Conservation (phyloP, 208 protist genomes). For the Tritrichomonas foetus region DNA sequence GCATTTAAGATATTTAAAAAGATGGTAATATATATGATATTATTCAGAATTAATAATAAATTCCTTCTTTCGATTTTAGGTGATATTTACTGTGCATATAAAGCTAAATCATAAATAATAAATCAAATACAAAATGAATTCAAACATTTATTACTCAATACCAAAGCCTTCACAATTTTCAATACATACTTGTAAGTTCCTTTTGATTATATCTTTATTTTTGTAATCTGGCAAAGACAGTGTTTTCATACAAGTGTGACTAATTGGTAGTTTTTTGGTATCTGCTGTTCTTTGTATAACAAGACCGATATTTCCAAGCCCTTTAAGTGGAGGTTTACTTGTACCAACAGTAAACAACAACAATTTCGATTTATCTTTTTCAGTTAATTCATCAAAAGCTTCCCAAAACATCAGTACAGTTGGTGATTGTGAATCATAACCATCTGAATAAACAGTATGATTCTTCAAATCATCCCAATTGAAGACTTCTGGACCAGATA, state of each 20-base stretch:
- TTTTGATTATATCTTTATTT: conserved; percentile 62
- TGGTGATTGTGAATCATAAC: conserved; percentile 50
- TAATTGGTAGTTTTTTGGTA: conserved; percentile 62
- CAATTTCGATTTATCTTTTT: conserved; percentile 57
- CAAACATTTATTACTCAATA: conserved; percentile 52
- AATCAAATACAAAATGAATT: no score
- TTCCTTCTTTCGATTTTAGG: no score
- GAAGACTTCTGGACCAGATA: background rate
- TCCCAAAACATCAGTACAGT: conserved; percentile 60
- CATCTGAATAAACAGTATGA: conserved; percentile 49
- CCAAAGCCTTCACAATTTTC: conserved; percentile 56
- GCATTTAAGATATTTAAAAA: no score
- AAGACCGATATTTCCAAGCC: background rate
- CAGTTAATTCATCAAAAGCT: conserved; percentile 55
- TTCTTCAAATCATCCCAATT: background rate
- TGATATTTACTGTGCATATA: no score
- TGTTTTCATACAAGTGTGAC: conserved; percentile 76
- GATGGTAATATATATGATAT: no score
- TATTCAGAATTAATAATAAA: no score
- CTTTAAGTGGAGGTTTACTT: conserved; percentile 25
- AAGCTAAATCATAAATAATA: no score
- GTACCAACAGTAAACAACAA: conserved; percentile 62
- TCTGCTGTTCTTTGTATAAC: conserved; percentile 48
- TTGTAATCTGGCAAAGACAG: conserved; percentile 72
- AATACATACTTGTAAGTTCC: conserved; percentile 54